Base-by-base conservation (phyloP, 1,284 basidiomycete species). In the Pulveroboletus sp. region DNA sequence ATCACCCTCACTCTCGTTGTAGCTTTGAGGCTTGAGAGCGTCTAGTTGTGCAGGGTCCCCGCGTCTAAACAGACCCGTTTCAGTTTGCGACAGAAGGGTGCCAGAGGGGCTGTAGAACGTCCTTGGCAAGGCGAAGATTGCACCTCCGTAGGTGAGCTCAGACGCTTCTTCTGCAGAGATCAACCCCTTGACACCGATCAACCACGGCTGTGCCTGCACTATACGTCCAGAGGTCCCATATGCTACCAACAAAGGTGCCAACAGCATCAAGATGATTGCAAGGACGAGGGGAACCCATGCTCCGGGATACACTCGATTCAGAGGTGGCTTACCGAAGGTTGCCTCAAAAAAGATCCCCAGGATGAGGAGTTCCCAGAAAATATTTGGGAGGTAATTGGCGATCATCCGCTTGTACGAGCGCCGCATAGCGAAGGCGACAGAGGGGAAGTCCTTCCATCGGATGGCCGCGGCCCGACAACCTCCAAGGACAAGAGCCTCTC, bases 111-210 rank as follows among this genome's bases (percentile, higher is more conserved):
- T 71, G 46, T 71, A 71, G 36, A 7, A 48, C 5, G 36, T 66
- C 22, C 62, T 54, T 28, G 63, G 66, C 9, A 59, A 33, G 20
- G 33, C 24, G 5, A 6, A 43, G n/a, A 59, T 52, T 0, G 51
- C 18, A 43, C 58, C 56, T n/a, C 62, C 68, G 17, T 66, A 72
- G 24, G 60, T 29, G 45, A 47, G 28, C 0, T 18, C 36, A 1
- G 67, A 64, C 1, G 58, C 70, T 40, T 66, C 35, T 17, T 72
- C 54, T 1, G 54, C 64, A 39, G 67, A 70, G 10, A 72, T 20
- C 46, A 72, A n/a, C 14, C 70, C 69, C 15, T 58, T 70, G 12
- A 69, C 59, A 10, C 61, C 69, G 31, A 69, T n/a, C 0, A 70
- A 9, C 69, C 67, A 72, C 0, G 69, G 67, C 6, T 71, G 57